Evolutionary conservation across 305 asterid genomes (phyloP), one percentile per base, ranked within the genome.

Genomic region (Fraxinus floribunda): DNA sequence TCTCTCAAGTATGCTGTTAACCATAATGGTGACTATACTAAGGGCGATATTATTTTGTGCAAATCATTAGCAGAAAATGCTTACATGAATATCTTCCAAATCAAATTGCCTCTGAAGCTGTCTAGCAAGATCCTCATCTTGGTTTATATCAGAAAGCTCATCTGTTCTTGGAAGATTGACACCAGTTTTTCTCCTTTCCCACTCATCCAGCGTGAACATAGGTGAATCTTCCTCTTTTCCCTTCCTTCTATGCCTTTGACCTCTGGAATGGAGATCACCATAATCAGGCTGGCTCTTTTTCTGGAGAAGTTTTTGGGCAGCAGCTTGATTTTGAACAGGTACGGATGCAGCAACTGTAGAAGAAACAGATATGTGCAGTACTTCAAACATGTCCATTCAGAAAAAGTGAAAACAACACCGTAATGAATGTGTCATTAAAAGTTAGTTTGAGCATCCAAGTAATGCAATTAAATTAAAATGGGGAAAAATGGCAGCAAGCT

Each of bases 241-340:
- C 77, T 82, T 90, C 85, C 94, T 93, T 83, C 92, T 88, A 76
- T 82, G 88, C 86, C 93, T 88, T 84, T 83, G 92, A 73, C 89
- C 86, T 86, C 93, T 89, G 30, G 85, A 81, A 82, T 82, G 87
- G 79, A 83, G 90, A 83, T 86, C 81, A 41, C 75, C 86, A 18
- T 71, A 86, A 85, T 85, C 88, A 57, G 92, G 89, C 72, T 90
- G 92, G 85, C 80, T 91, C 86, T 91, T 87, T 87, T 87, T 93
- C 90, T 92, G 98, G 70, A 94, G 94, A 81, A 94, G 97, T 85
- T 94, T 94, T 86, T 91, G 98, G n/a, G 98, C 95, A 84, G 97
- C 97, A 75, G 83, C 94, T 90, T 94, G 98, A 86, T 94, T 94
- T 88, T 94, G 97, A 80, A 94, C 91, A 77, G 97, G 98, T 81